phyloP scores from a whole-genome alignment of 108 stramenopile genomes.

The Cyclotella kingstonii region DNA sequence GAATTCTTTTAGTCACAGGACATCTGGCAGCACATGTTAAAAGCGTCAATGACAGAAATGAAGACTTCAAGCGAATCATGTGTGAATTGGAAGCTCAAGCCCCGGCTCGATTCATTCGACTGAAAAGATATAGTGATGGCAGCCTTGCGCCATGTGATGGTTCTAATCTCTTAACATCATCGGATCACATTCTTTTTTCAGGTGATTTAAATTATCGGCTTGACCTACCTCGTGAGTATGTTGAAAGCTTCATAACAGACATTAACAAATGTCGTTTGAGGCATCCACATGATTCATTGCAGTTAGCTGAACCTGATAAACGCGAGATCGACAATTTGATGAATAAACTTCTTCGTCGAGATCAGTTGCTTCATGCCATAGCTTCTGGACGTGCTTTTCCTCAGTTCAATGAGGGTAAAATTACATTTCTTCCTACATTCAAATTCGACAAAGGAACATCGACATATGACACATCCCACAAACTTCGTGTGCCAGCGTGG shows the following conservation, averaged over 20 bases:
- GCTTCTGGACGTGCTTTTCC: conserved; percentile 67
- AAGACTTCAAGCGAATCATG: conserved; percentile 82
- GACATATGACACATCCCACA: conserved; percentile 82
- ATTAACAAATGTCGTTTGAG: conserved; percentile 22
- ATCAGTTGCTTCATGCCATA: conserved; percentile 70
- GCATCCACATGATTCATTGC: neutral
- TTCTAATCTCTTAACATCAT: conserved; percentile 59
- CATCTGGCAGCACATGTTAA: conserved; percentile 90
- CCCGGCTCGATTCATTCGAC: conserved; percentile 66
- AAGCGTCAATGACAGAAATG: conserved; percentile 77
- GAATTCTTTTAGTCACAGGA: conserved; percentile 76
- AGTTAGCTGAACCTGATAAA: neutral
- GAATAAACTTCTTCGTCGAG: conserved; percentile 55
- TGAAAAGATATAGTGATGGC: conserved; percentile 24
- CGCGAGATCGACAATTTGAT: conserved; percentile 25
- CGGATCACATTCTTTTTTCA: conserved; percentile 80
- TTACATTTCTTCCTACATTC: conserved; percentile 82
- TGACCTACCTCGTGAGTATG: conserved; percentile 74
- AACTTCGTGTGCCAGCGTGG: conserved; percentile 87
- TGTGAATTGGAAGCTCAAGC: conserved; percentile 81
- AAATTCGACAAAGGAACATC: conserved; percentile 84
- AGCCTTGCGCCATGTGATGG: conserved; percentile 32
- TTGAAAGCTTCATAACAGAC: conserved; percentile 49
- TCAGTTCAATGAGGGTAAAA: conserved; percentile 72
- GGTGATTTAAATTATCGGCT: conserved; percentile 88